These are phyloP conservation scores for Tausonia pullulans DNA, from an alignment of 1,284 basidiomycete species.

Conservation along the genomic window DNA sequence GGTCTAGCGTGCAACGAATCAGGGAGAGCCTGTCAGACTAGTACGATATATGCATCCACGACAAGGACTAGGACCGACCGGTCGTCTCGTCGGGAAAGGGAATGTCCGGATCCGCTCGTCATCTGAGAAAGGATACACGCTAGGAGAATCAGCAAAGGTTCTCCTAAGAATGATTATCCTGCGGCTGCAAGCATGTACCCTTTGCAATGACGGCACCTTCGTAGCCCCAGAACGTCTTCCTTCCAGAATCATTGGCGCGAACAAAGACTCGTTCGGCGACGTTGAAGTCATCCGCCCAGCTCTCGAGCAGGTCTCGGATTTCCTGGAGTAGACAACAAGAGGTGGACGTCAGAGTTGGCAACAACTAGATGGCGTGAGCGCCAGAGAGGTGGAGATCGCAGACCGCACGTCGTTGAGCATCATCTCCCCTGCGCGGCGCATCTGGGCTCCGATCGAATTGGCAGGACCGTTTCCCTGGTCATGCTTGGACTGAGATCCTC, in stretches of 20 bases:
- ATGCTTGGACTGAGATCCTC: conserved; percentile 84
- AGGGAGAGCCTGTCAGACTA: too few species aligned
- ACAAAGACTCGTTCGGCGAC: conserved; percentile 79
- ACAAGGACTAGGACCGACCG: too few species aligned
- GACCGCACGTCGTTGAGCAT: conserved; percentile 44
- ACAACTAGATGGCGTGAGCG: too few species aligned
- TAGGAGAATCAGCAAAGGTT: background rate
- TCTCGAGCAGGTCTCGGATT: conserved; percentile 63
- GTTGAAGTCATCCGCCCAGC: conserved; percentile 74
- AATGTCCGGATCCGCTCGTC: conserved; percentile 75
- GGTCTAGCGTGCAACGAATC: too few species aligned
- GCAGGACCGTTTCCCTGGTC: conserved; percentile 89
- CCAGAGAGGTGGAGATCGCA: conserved; percentile 1
- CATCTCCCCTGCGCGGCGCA: conserved; percentile 91
- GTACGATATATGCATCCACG: too few species aligned
- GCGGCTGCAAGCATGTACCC: conserved; percentile 32
- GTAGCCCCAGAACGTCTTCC: conserved; percentile 78
- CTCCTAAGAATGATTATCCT: too few species aligned
- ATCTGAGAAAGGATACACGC: conserved; percentile 29
- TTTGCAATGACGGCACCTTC: conserved; percentile 54
- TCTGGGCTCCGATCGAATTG: conserved; percentile 85
- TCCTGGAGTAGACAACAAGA: too few species aligned
- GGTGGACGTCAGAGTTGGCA: too few species aligned
- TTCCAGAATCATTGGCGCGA: conserved; percentile 71
- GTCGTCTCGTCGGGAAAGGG: conserved; percentile 84